Conservation (phyloP, 768 basidiomycete genomes). For the Leccinum obscurum region DNA sequence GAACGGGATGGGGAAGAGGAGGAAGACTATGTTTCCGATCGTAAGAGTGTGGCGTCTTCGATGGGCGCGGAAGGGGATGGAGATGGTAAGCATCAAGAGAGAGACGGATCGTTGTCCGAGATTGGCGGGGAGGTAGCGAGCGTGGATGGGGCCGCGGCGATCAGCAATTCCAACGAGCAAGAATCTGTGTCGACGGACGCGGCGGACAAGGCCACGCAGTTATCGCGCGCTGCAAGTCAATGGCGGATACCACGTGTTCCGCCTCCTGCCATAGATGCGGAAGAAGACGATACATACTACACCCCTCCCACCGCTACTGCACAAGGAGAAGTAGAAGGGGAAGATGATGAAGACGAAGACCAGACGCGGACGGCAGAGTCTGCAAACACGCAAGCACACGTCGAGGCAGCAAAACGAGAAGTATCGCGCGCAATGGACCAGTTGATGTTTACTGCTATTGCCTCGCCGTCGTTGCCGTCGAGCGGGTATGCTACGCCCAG, state of each 20-base stretch:
- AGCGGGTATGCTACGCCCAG: slow-evolving; percentile 20
- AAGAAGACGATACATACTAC: not conserved
- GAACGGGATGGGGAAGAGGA: slow-evolving; percentile 31
- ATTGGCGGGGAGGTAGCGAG: slow-evolving; percentile 4
- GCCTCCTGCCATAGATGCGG: slow-evolving; percentile 38
- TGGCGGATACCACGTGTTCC: slow-evolving; percentile 38
- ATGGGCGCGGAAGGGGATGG: slow-evolving; percentile 4
- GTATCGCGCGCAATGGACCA: slow-evolving; percentile 65
- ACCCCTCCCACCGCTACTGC: not conserved
- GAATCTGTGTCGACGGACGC: slow-evolving; percentile 11
- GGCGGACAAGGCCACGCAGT: not conserved
- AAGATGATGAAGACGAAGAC: slow-evolving; percentile 34
- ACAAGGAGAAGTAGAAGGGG: not conserved
- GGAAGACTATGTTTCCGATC: slow-evolving; percentile 29
- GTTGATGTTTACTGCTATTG: slow-evolving; percentile 42
- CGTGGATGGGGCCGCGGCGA: not conserved
- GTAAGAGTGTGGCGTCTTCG: slow-evolving; percentile 10
- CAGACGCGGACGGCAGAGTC: slow-evolving; percentile 25
- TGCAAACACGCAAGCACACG: slow-evolving; percentile 54
- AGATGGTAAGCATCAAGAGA: slow-evolving; percentile 17
- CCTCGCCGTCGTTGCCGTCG: slow-evolving; percentile 10
- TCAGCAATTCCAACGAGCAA: slow-evolving; percentile 3
- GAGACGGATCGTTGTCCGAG: slow-evolving; percentile 14
- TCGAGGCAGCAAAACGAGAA: slow-evolving; percentile 69
- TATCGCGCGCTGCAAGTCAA: slow-evolving; percentile 24